Evolutionary conservation across 495 filamentous ascomycete genomes (phyloP), one percentile per base, ranked within the genome.

Genomic region (Lophiotrema nucula): DNA sequence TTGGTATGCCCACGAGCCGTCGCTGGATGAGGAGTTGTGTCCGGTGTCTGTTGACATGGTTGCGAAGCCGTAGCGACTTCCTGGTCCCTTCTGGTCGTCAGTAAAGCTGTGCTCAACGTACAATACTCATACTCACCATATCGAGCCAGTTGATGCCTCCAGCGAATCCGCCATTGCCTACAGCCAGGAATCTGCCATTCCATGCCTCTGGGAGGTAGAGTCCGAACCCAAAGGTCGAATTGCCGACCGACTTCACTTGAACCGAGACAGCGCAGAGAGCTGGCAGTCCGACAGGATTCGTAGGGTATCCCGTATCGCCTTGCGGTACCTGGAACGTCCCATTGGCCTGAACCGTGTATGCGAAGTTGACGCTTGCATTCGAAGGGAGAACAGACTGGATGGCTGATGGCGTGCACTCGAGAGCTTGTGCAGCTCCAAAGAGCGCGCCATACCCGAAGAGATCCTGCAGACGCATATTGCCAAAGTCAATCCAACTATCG

Each of bases 111-210:
- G 13, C n/a, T 10, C 6, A 6, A 47, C 13, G 28, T 35, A 18
- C 15, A 2, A 21, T 13, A 31, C 2, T 33, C 24, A 8, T 28
- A 22, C 68, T 69, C 4, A 70, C 78, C 75, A 81, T 79, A 53
- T 82, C 78, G 16, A 74, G 61, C 74, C 74, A 81, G 55, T 79
- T 79, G 60, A 81, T 78, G 0, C 80, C 80, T 12, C 79, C 77
- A 10, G 70, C 74, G 52, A 78, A 81, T 0, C 76, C 80, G 24
- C 77, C 76, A 59, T 81, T 81, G 0, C 80, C 80, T 5, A 74
- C 69, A 0, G 73, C 63, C 16, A 80, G 70, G 56, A 79, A 76
- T 4, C 77, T 68, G 8, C 60, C 59, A 53, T 82, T 82, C 81
- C 81, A 83, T 10, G 66, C 47, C 0, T 72, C 60, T 0, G 80